Conservation (phyloP, 2,329 filamentous ascomycete species). For the Talaromyces sp. region DNA sequence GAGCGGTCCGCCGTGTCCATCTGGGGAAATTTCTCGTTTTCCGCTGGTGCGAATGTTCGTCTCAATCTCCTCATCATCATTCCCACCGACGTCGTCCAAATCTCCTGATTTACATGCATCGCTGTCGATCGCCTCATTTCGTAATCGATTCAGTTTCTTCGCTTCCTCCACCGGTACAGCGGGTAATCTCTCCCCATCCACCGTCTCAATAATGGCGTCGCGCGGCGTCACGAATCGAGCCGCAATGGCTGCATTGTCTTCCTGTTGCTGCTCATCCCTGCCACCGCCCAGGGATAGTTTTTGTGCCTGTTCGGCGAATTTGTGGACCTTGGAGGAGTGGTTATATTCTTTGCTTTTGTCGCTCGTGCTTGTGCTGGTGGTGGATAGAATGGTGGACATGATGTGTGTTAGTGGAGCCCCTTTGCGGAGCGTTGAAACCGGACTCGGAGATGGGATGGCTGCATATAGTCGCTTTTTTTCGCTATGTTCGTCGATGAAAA, state of each 20-base stretch:
- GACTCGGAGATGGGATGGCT: background rate
- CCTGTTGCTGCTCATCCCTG: background rate
- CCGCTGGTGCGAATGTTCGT: background rate
- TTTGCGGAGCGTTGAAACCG: background rate
- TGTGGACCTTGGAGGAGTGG: background rate
- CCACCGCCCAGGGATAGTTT: conserved; percentile 4
- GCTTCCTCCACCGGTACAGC: conserved; percentile 69
- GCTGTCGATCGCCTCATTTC: conserved; percentile 20
- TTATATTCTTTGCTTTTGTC: background rate
- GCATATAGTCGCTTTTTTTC: background rate
- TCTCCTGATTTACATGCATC: conserved; percentile 13
- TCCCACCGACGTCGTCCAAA: background rate
- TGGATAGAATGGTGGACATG: conserved; percentile 1
- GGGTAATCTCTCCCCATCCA: conserved; percentile 64
- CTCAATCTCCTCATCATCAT: background rate
- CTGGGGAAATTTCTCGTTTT: background rate
- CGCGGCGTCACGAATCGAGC: conserved; percentile 56
- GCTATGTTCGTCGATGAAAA: background rate
- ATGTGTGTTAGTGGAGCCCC: background rate
- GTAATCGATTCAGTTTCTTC: conserved; percentile 59
- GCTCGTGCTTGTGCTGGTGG: background rate
- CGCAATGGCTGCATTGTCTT: conserved; percentile 25
- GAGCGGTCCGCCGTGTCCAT: conserved; percentile 8
- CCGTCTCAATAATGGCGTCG: conserved; percentile 68
- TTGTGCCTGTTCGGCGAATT: conserved; percentile 12